Percentiles rank a stretch among this genome's conserved stretches.
Evolutionary conservation across 2,329 filamentous ascomycete genomes (phyloP).

Genomic region (Dactylella cylindrospora): DNA sequence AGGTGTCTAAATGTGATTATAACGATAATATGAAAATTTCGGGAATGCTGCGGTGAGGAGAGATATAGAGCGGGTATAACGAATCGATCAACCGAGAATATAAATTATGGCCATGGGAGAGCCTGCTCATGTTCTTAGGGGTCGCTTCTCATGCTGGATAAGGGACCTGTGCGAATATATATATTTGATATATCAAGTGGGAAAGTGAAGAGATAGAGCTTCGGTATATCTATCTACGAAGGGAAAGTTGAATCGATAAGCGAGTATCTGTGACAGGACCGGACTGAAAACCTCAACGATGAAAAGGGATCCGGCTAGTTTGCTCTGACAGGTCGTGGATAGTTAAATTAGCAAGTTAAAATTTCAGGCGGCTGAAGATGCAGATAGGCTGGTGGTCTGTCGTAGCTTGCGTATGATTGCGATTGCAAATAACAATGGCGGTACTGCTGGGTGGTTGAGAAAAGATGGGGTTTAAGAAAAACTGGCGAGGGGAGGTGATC

Average conservation of each 20-base stretch:
- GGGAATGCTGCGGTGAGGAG: conserved; percentile 12
- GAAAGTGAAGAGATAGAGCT: conserved; percentile 38
- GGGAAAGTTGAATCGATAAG: conserved; percentile 44
- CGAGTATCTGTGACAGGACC: conserved; percentile 44
- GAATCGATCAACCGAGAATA: conserved; percentile 37
- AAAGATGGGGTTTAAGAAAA: conserved; percentile 3
- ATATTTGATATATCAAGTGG: conserved; percentile 22
- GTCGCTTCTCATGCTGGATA: conserved; percentile 40
- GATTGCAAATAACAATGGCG: conserved; percentile 4
- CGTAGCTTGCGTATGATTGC: background rate
- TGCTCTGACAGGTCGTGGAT: too few species aligned
- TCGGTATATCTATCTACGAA: conserved; percentile 43
- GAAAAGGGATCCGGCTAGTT: too few species aligned
- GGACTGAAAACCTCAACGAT: conserved; percentile 39
- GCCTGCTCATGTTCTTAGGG: conserved; percentile 44
- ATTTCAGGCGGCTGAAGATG: too few species aligned
- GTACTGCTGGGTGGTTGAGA: conserved; percentile 2
- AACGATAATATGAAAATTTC: conserved; percentile 4
- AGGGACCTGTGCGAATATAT: conserved; percentile 37
- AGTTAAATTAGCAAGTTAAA: too few species aligned
- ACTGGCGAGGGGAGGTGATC: background rate
- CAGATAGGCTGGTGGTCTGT: conserved; percentile 18
- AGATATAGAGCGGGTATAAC: conserved; percentile 32
- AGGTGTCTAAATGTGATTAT: conserved; percentile 17
- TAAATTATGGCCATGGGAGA: conserved; percentile 36